These are phyloP conservation scores for Podospora bellae-mahoneyi DNA, from an alignment of 495 filamentous ascomycete genomes.

Conservation along the genomic window DNA sequence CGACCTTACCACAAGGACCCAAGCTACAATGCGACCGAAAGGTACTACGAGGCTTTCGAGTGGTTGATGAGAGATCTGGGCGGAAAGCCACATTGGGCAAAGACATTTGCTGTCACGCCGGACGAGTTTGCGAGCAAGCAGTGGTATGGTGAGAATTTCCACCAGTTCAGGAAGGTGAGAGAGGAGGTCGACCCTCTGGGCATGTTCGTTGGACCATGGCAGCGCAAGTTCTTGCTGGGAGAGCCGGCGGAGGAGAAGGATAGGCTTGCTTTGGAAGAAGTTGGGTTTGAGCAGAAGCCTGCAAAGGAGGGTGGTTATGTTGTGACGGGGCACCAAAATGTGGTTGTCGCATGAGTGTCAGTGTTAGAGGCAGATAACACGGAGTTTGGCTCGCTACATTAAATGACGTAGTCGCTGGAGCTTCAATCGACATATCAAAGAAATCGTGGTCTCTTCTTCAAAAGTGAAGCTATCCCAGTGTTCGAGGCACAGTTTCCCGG, in stretches of 20 bases:
- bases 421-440: no score
- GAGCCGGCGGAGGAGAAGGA: slow-evolving; percentile 14
- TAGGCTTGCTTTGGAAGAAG: slow-evolving; percentile 40
- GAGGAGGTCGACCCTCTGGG: slow-evolving; percentile 79
- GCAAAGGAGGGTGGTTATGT: slow-evolving; percentile 29
- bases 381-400: no score
- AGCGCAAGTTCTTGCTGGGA: slow-evolving; percentile 65
- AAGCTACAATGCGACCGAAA: slow-evolving; percentile 56
- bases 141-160: slow-evolving; percentile 55
- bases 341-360: background rate
- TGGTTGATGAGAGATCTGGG: slow-evolving; percentile 90
- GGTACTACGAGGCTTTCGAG: slow-evolving; percentile 94
- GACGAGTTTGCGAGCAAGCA: slow-evolving; percentile 47
- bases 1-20: slow-evolving; percentile 81
- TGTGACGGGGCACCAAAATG: slow-evolving; percentile 29
- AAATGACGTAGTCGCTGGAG: no score
- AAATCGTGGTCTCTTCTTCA: no score
- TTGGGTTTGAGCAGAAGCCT: slow-evolving; percentile 28
- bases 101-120: slow-evolving; percentile 71
- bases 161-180: slow-evolving; percentile 63
- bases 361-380: no score
- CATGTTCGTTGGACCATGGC: slow-evolving; percentile 91
- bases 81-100: slow-evolving; percentile 94
- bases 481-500: no score
- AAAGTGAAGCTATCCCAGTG: no score